phyloP scores from a whole-genome alignment of 208 protist genomes.

The Crithidia bombi region DNA sequence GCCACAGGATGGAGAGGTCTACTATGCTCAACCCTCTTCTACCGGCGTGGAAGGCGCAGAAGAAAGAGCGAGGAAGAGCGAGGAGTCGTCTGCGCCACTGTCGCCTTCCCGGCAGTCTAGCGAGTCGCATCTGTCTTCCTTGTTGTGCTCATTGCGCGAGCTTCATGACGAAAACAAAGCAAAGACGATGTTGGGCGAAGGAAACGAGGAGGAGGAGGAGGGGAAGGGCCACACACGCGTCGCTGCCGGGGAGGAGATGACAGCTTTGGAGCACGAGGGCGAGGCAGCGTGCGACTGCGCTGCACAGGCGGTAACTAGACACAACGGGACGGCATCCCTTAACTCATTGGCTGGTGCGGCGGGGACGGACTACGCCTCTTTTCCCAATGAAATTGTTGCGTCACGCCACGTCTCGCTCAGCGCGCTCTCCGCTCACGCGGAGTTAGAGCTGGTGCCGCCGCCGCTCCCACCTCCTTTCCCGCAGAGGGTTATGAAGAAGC shows the following conservation, averaged over 20 bases:
- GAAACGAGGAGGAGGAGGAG: not conserved
- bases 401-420: constrained; percentile 24
- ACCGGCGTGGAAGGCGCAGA: not conserved
- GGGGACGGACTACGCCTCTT: not conserved
- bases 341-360: not conserved
- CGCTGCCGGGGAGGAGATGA: not conserved
- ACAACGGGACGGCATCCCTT: not conserved
- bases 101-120: constrained; percentile 12
- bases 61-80: not conserved
- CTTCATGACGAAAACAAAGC: not conserved
- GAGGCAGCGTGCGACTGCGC: not conserved
- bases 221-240: not conserved
- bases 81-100: not conserved
- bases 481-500: not conserved
- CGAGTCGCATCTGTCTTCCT: constrained; percentile 22
- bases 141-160: constrained; percentile 23
- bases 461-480: not conserved
- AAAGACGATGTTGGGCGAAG: no score
- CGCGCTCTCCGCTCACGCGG: constrained; percentile 25
- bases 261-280: no score
- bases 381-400: constrained; percentile 13
- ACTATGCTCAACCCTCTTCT: no score
- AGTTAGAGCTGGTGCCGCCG: constrained; percentile 10
- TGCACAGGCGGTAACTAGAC: not conserved
- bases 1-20: no score